Percentiles rank a stretch among this genome's conserved stretches.
Conservation (phyloP, 257 asterid species). For the Przewalskia tangutica region DNA sequence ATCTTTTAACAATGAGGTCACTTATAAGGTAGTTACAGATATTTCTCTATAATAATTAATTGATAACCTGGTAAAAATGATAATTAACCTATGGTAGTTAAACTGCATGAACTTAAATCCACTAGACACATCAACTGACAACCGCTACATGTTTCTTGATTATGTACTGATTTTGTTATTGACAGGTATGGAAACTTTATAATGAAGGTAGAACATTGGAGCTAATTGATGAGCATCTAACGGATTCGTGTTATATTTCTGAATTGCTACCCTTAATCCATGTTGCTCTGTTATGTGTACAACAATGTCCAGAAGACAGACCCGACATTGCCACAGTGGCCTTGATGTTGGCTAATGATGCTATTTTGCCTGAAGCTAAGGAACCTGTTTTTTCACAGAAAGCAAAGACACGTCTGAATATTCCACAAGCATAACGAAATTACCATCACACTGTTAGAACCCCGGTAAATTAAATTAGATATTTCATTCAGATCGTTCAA, state of each 20-base stretch:
- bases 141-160: background rate
- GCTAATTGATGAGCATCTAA: background rate
- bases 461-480: no score
- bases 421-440: no score
- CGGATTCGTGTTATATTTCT: background rate
- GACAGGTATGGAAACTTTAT: slow-evolving; percentile 8
- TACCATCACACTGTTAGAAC: no score
- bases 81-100: background rate
- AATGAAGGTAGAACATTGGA: background rate
- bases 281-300: background rate
- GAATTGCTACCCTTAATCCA: no score
- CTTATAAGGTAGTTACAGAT: background rate
- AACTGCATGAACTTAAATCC: background rate
- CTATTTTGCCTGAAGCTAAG: background rate
- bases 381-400: slow-evolving; percentile 4
- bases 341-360: slow-evolving; percentile 1
- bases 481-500: no score
- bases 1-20: background rate
- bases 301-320: slow-evolving; percentile 2
- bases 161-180: background rate
- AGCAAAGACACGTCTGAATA: slow-evolving; percentile 2
- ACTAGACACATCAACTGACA: background rate
- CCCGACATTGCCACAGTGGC: background rate
- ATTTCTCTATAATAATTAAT: background rate
- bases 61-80: background rate